phyloP scores from a whole-genome alignment of 768 basidiomycete genomes.

The Saitozyma podzolica region DNA sequence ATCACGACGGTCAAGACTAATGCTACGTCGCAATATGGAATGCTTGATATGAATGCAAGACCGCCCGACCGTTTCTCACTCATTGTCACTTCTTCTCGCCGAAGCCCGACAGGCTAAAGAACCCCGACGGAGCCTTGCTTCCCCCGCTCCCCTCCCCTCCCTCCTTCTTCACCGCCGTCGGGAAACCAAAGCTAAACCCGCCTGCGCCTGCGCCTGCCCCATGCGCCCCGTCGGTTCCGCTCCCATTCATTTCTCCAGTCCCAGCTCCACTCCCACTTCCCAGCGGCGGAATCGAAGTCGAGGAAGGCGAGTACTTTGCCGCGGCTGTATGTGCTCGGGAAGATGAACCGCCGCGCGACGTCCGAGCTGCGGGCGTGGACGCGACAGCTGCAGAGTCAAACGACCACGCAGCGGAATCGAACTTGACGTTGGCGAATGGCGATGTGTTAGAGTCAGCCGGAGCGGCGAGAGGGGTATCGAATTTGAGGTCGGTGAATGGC shows the following conservation, averaged over 20 bases:
- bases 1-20: too few relatives aligned
- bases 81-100: background rate
- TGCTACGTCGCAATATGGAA: too few relatives aligned
- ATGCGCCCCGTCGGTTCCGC: background rate
- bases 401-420: background rate
- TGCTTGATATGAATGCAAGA: constrained; percentile 1
- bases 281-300: background rate
- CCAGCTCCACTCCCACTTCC: background rate
- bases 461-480: background rate
- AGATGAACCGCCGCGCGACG: background rate
- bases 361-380: background rate
- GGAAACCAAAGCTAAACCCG: constrained; percentile 8
- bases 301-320: background rate
- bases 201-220: background rate
- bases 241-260: background rate
- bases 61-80: background rate
- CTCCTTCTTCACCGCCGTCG: background rate
- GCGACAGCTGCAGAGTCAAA: background rate
- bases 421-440: background rate
- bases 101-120: constrained; percentile 12
- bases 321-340: background rate
- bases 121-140: constrained; percentile 3
- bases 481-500: background rate
- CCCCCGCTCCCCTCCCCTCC: too few relatives aligned
- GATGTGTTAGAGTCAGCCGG: background rate